phyloP scores from a whole-genome alignment of 75 land plant species.

The Cryptomeria japonica region DNA sequence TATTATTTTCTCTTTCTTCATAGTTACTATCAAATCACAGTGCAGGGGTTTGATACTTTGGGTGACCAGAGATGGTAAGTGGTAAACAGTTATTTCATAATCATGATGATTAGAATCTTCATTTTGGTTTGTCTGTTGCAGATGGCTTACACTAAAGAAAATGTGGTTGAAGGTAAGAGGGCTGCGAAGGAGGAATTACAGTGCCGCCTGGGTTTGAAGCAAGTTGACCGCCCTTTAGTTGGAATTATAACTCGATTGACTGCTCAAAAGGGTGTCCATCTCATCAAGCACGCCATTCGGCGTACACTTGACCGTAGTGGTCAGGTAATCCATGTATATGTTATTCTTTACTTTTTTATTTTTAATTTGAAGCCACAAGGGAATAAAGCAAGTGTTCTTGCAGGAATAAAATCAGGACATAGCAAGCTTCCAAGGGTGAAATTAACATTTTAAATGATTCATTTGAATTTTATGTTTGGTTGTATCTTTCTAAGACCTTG shows the following conservation, averaged over 20 bases:
- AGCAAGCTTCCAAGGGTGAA: not conserved
- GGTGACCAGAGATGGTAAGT: not conserved
- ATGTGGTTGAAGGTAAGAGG: conserved; percentile 83
- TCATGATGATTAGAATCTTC: not conserved
- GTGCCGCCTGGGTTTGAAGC: conserved; percentile 60
- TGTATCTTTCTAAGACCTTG: not conserved
- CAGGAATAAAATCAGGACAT: not conserved
- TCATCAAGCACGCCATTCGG: conserved; percentile 90
- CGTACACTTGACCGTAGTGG: conserved; percentile 78
- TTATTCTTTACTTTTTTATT: not conserved
- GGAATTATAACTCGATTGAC: conserved; percentile 88
- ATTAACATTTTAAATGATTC: not conserved
- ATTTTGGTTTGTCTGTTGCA: conserved; percentile 21
- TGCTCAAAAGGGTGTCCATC: conserved; percentile 88
- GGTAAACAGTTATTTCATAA: not conserved
- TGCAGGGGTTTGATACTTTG: not conserved
- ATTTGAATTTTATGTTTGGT: not conserved
- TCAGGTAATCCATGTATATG: conserved; percentile 48
- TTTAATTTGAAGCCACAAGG: not conserved
- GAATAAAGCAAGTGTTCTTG: not conserved
- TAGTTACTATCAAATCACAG: not conserved
- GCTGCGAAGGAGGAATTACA: conserved; percentile 89
- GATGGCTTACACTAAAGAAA: conserved; percentile 77
- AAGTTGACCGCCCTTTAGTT: conserved; percentile 64
- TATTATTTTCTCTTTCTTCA: not conserved